Conservation (phyloP, 345 rosid species). For the Camelina neglecta region DNA sequence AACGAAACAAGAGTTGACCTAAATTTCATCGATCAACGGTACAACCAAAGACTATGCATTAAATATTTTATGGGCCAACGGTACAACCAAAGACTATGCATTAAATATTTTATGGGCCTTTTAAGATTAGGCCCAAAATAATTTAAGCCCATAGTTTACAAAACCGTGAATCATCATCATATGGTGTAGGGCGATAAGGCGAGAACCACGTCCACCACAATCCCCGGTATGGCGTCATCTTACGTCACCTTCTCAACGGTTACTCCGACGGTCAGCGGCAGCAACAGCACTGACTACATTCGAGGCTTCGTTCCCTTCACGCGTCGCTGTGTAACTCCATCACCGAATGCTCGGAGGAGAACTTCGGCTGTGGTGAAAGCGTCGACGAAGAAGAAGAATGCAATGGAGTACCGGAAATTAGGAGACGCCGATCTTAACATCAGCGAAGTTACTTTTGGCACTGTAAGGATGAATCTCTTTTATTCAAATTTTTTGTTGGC, state of each 20-base stretch:
- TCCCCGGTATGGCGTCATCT: slow-evolving; percentile 47
- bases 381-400: slow-evolving; percentile 54
- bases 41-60: too few relatives aligned
- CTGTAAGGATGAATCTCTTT: slow-evolving; percentile 51
- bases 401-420: slow-evolving; percentile 71
- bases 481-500: background rate
- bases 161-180: background rate
- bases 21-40: too few relatives aligned
- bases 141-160: slow-evolving; percentile 12
- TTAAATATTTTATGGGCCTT: slow-evolving; percentile 11
- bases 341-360: slow-evolving; percentile 32
- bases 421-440: slow-evolving; percentile 81
- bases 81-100: too few relatives aligned
- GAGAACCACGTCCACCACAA: slow-evolving; percentile 21
- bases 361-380: slow-evolving; percentile 40
- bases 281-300: background rate
- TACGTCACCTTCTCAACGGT: slow-evolving; percentile 36
- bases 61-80: slow-evolving; percentile 9
- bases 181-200: slow-evolving; percentile 30
- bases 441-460: slow-evolving; percentile 81
- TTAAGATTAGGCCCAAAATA: background rate
- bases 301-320: background rate
- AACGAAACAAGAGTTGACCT: too few relatives aligned
- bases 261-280: slow-evolving; percentile 28
- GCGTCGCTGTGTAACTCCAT: slow-evolving; percentile 17